These are phyloP conservation scores for Stenogyne calaminthoides DNA, from an alignment of 305 asterid species.

Conservation along the genomic window DNA sequence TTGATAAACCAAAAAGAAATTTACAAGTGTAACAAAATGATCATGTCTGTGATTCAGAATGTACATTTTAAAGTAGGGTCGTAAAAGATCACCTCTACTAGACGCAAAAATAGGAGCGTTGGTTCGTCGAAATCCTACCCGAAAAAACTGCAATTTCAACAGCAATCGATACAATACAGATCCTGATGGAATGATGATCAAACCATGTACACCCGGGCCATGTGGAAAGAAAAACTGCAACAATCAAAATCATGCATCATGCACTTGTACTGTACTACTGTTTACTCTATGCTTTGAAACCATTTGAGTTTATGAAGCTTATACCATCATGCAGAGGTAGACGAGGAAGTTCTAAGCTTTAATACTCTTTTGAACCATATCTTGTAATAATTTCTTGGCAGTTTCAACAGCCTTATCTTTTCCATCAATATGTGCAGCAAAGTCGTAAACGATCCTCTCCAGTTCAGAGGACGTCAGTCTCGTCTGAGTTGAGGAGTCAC, in stretches of 20 bases:
- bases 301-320: constrained; percentile 13
- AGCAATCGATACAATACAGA: too few species aligned
- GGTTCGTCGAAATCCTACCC: neutral
- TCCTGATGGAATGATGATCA: neutral
- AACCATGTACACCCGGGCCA: neutral
- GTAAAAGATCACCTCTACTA: constrained; percentile 31
- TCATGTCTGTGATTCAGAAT: constrained; percentile 30
- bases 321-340: constrained; percentile 35
- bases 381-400: constrained; percentile 74
- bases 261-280: neutral
- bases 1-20: constrained; percentile 29
- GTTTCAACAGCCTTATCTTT: constrained; percentile 75
- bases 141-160: neutral
- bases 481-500: constrained; percentile 56
- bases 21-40: constrained; percentile 37
- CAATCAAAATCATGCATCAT: neutral
- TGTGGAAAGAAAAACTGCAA: neutral
- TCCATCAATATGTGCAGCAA: constrained; percentile 74
- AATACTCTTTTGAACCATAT: constrained; percentile 71
- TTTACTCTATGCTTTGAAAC: neutral
- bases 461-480: constrained; percentile 56
- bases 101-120: neutral
- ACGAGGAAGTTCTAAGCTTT: constrained; percentile 43
- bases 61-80: constrained; percentile 31
- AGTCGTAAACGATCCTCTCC: constrained; percentile 72